Base-by-base conservation (phyloP, 176 grass and related monocot genomes). In the Hsuehochloa calcarea region DNA sequence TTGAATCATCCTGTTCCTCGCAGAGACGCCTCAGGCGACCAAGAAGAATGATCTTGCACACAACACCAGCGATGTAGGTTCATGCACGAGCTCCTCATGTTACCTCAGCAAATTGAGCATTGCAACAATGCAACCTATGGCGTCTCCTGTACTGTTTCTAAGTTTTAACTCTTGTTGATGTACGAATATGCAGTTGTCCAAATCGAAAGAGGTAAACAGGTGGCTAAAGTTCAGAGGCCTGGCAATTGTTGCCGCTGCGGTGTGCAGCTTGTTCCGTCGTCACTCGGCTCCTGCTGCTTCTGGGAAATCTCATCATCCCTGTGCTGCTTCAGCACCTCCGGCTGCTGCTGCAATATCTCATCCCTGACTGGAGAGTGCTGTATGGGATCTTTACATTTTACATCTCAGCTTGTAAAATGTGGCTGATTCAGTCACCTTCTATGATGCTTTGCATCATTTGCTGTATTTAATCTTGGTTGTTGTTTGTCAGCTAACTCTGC, bases 201-300 rank as follows among this genome's bases (percentile, higher is more conserved):
- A 85, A 46, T 56, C 37, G 45, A 85, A 82, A 68, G 75, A 71
- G 40, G 37, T 16, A 59, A 56, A 8, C 38, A 75, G 23, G 70
- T 80, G 80, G 88, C 50, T 74, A 10, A 85, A 64, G 13, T 45
- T 55, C 66, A 76, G 81, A 79, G 85, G 81, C 23, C 38, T 85
- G 66, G 60, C 88, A 1, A 29, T 74, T 3, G 81, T 89, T 14
- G 31, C 77, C 3, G 22, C 66, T 3, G 75, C 85, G 3, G 46
- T 87, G 58, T 11, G 64, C 74, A 55, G 71, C 54, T 40, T 90
- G 40, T 68, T 93, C 65, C 47, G 14, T 52, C 83, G 91, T 4
- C 85, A 68, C 49, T 43, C 84, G 26, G 70, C 67, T 45, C 23
- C 59, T 55, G 1, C 65, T 68, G 7, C 83, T 59, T 23, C 58